Base-by-base conservation (phyloP, 768 basidiomycete species). In the Mycena kentingensis region DNA sequence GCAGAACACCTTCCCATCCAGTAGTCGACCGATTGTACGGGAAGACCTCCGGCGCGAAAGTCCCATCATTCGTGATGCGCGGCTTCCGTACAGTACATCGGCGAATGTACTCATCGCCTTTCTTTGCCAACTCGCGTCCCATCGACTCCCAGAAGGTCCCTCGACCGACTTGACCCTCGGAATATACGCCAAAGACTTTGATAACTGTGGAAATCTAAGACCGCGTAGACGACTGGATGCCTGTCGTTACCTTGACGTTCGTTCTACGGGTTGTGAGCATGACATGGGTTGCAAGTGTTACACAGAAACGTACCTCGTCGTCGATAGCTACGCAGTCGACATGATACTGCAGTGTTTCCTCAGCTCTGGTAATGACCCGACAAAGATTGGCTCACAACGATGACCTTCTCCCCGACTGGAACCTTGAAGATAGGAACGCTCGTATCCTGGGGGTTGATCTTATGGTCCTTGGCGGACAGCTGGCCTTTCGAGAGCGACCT, bases 21-120 rank as follows among this genome's bases (percentile, higher is more conserved):
- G 19, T 24, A 19, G 18, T 19, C 12, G 41, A 24, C 8, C 5
- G 12, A 8, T 21, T 38, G 12, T 19, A 19, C 5, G 41, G 21
- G 41, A 42, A 42, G 8, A 42, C 21, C 22, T 11, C 25, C 25
- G 41, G 41, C 6, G 24, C 19, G 41, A 42, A 42, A 12, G 6
- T 5, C 6, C 24, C 41, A 8, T 24, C 21, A 12, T 42, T 24
- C 22, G 41, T 24, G 7, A n/a, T 7, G 41, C 26, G 21, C 15
- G 21, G 35, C 19, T 42, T 19, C 8, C 41, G 41, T 12, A 5
- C 8, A 37, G 21, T 19, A 16, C 8, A 39, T 46, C 19, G 16
- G 34, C 55, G 66, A 25, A 69, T 69, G 51, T 89, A 88, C 53
- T 81, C 80, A 49, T 70, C 74, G 19, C 81, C 79, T 37, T 70